Base-by-base conservation (phyloP, 768 basidiomycete species). In the Termitomyces sp. region DNA sequence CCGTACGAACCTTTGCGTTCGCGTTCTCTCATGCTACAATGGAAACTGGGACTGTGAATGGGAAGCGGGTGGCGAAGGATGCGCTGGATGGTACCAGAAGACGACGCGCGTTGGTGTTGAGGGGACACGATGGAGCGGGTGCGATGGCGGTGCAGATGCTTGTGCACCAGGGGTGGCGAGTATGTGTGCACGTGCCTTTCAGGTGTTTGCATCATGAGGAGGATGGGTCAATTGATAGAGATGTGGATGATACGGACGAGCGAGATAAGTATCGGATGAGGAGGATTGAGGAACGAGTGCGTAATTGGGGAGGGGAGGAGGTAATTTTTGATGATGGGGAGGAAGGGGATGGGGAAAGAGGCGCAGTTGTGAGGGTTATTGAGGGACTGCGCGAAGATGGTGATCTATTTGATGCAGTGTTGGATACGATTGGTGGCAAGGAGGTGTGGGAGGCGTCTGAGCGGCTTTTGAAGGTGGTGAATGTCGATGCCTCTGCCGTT, bases 401-500 rank as follows among this genome's bases (percentile, higher is more conserved):
- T 29, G 82, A 84, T 61, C 73, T 76, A 38, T 90, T 95, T 71
- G 93, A 96, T 69, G 89, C 86, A 25, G 82, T 97, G 3, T 71
- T 96, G 63, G 95, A 96, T 71, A 90, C 89, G 1, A 74, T 92
- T 17, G 94, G 94, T 4, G 92, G 94, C 15, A 82, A 83, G 68
- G 85, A 83, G 43, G 81, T 95, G 40, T 92, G 93, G 83, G 88
- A 91, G 64, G 88, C 86, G 4, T 83, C 87, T 3, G 84, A 85
- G 65, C 71, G 80, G 57, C 76, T 96, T 40, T 76, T 93, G 72
- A 75, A 70, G 68, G 76, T 68, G 53, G 56, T 67, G 47, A 63
- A 60, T 45, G 59, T 54, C 51, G 60, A 48, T 51, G 56, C 47
- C 42, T 57, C 53, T 25, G 57, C 72, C 60, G 57, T 69, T 66